These are phyloP conservation scores for Fusarium transvaalense DNA, from an alignment of 2,329 filamentous ascomycete genomes.

Conservation along the genomic window DNA sequence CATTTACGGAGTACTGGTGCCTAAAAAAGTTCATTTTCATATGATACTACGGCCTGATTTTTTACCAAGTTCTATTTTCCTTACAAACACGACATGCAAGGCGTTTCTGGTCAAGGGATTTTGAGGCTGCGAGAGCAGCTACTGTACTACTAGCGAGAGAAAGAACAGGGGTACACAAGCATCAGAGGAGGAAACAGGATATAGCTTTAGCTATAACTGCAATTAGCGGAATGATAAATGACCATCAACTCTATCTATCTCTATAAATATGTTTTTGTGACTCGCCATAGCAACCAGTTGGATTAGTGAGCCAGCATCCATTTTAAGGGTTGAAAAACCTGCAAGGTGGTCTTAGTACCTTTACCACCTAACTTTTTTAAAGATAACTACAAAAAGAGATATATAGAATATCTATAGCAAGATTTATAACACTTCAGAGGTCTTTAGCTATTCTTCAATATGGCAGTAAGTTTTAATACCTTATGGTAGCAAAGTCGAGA, in stretches of 20 bases:
- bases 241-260: background rate
- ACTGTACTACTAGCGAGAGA: conserved; percentile 23
- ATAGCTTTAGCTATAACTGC: conserved; percentile 3
- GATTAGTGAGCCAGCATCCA: no score
- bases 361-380: no score
- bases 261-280: no score
- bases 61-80: conserved; percentile 18
- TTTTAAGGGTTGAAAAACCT: no score
- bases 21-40: conserved; percentile 35
- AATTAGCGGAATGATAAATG: conserved; percentile 33
- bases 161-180: conserved; percentile 2
- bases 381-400: no score
- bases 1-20: conserved; percentile 24
- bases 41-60: conserved; percentile 24
- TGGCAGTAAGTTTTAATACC: no score
- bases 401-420: no score
- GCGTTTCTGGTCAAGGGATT: conserved; percentile 30
- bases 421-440: no score
- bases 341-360: no score
- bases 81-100: conserved; percentile 36
- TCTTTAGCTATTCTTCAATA: no score
- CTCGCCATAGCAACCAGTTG: no score
- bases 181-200: conserved; percentile 3
- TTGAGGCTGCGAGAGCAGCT: conserved; percentile 2
- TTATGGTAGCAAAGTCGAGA: no score